phyloP scores from a whole-genome alignment of 2,329 filamentous ascomycete species.

The Teratosphaeria pseudoeucalypti region DNA sequence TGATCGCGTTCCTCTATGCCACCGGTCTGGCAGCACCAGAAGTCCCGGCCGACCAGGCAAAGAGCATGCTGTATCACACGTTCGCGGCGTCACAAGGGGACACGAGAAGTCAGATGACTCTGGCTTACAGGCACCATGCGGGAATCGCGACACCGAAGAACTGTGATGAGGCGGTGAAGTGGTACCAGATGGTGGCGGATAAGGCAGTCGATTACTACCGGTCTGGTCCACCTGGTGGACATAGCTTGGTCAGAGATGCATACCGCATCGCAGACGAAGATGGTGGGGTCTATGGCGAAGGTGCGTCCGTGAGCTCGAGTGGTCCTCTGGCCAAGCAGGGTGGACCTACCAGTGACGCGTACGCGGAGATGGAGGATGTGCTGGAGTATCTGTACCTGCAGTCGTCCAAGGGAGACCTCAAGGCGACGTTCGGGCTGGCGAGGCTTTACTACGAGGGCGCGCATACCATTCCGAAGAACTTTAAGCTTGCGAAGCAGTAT shows the following conservation, averaged over 20 bases:
- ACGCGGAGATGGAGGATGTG: conserved; percentile 83
- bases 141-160: conserved; percentile 78
- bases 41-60: conserved; percentile 77
- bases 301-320: conserved; percentile 80
- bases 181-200: conserved; percentile 88
- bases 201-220: conserved; percentile 83
- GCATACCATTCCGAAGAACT: conserved; percentile 60
- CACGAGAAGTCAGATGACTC: conserved; percentile 82
- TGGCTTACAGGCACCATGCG: conserved; percentile 73
- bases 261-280: conserved; percentile 82
- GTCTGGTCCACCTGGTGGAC: conserved; percentile 81
- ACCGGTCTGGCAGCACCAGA: conserved; percentile 70
- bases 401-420: conserved; percentile 79
- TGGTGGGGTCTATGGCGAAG: conserved; percentile 90
- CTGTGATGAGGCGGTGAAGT: conserved; percentile 74
- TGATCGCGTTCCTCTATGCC: conserved; percentile 91
- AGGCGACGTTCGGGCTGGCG: conserved; percentile 75
- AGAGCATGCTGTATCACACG: conserved; percentile 85
- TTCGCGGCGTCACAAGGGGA: conserved; percentile 81
- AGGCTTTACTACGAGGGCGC: conserved; percentile 83
- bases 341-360: conserved; percentile 64
- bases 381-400: conserved; percentile 88
- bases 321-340: conserved; percentile 70
- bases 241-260: conserved; percentile 63
- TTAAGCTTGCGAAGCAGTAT: conserved; percentile 64